Base-by-base conservation (phyloP, 306 rosid species). In the Ceratonia siliqua region DNA sequence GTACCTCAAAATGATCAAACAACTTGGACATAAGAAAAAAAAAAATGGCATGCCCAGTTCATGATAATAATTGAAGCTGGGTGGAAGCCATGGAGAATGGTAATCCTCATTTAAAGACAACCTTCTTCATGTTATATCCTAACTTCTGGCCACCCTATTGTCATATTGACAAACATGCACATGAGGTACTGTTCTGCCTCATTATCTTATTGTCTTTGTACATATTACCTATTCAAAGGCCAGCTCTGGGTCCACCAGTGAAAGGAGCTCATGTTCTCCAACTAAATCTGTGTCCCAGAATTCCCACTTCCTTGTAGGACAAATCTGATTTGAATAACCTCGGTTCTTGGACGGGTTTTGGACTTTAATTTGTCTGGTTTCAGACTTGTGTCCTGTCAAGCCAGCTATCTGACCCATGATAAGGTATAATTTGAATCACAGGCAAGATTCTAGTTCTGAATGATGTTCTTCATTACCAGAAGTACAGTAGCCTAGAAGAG, bases 401-500 rank as follows among this genome's bases (percentile, higher is more conserved):
- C n/a, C n/a, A n/a, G n/a, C n/a, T n/a, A n/a, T n/a, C n/a, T n/a
- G n/a, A n/a, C n/a, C n/a, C n/a, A n/a, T n/a, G n/a, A n/a, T n/a
- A n/a, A n/a, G n/a, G n/a, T n/a, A n/a, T n/a, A n/a, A 66, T 78
- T 58, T 53, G 73, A 79, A 65, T 59, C 35, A 58, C 22, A 38
- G 25, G 41, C 33, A 74, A 57, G 24, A n/a, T 3, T 27, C 70
- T 84, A 77, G 33, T 36, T 32, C 32, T 30, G 2, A 72, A 11
- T 39, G 43, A 8, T n/a, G 32, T 20, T 35, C 64, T 9, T 52
- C 67, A 46, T 71, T 45, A 8, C 8, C 9, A 0, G 83, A 62
- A 56, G 74, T 76, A 52, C 68, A 50, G 21, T 56, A 17, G 64
- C 87, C 83, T 57, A 89, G 84, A 62, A 88, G 83, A 58, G 82